Evolutionary conservation across 73 alveolate genomes (phyloP), one percentile per base, ranked within the genome.

Genomic region (Halteria grandinella): DNA sequence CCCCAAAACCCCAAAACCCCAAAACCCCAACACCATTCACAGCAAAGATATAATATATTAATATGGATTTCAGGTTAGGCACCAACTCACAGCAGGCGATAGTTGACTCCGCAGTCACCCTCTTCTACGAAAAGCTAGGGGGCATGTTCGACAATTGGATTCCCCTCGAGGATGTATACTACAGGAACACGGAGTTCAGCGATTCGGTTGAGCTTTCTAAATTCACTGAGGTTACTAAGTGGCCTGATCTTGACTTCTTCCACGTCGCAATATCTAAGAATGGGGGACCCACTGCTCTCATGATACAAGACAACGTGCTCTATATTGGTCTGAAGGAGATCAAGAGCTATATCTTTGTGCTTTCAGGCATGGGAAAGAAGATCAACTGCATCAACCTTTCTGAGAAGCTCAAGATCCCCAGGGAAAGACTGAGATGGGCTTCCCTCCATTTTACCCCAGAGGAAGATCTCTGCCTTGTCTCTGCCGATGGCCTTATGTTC

Each of bases 221-320:
- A 25, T 64, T 23, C 34, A 40, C 23, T 14, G 88, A 59, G 17
- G 24, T 33, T 24, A 10, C 40, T 15, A 75, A 64, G 58, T 60
- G 60, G 63, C 71, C 77, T 7, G 93, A 75, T 28, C 74, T 84
- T 29, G 69, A 64, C 36, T 75, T 39, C 52, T 84, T 75, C 64
- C 24, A 74, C 55, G 64, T 75, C 23, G 79, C 93, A 11, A 54
- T 69, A 14, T 70, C 93, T 4, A 47, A 34, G 40, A 57, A 71
- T 64, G 93, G 93, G 41, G 93, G 93, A 18, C 93, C 93, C 11
- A 31, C 75, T 33, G 93, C 79, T 1, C 12, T 84, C 23, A 20
- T 84, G 60, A 53, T 54, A 12, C 51, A 84, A 33, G 86, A 75
- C 63, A 54, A 69, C 43, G 73, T 58, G 12, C 43, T 84, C 29